Percentiles rank a stretch among this genome's conserved stretches.
Evolutionary conservation across 2,329 filamentous ascomycete species (phyloP).

Genomic region (Sclerotinia trifoliorum): DNA sequence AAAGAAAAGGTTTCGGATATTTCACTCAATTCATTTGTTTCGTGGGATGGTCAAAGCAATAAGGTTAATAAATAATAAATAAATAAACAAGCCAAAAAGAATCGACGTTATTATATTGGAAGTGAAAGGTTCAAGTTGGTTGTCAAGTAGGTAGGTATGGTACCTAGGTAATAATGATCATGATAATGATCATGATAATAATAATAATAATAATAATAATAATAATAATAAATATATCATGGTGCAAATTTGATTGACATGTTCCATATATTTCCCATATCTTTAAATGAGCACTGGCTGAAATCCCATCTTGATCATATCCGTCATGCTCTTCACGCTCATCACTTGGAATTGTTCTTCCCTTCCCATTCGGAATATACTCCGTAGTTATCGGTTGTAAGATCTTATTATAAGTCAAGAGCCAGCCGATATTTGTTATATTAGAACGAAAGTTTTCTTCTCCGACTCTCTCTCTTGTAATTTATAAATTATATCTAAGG

Average conservation of each 20-base stretch:
- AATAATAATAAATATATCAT: too few species aligned
- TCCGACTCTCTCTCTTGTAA: not conserved
- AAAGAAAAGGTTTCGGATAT: conserved; percentile 1
- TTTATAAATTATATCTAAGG: not conserved
- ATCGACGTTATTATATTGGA: not conserved
- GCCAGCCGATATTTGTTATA: too few species aligned
- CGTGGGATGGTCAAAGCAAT: conserved; percentile 7
- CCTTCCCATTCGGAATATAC: not conserved
- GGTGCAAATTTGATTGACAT: not conserved
- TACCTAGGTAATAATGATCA: too few species aligned
- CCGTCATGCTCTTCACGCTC: too few species aligned
- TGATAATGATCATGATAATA: too few species aligned
- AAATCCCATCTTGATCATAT: not conserved
- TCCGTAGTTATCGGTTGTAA: too few species aligned
- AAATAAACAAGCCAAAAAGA: not conserved
- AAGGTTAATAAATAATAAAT: not conserved
- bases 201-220: too few species aligned
- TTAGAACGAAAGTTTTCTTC: not conserved
- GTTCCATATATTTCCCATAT: not conserved
- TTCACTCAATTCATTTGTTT: conserved; percentile 5
- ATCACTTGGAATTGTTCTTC: not conserved
- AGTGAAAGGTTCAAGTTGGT: too few species aligned
- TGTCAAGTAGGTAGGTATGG: too few species aligned
- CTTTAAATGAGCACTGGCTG: not conserved
- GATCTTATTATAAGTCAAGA: too few species aligned